Base-by-base conservation (phyloP, 345 rosid species). In the Populus nigra region DNA sequence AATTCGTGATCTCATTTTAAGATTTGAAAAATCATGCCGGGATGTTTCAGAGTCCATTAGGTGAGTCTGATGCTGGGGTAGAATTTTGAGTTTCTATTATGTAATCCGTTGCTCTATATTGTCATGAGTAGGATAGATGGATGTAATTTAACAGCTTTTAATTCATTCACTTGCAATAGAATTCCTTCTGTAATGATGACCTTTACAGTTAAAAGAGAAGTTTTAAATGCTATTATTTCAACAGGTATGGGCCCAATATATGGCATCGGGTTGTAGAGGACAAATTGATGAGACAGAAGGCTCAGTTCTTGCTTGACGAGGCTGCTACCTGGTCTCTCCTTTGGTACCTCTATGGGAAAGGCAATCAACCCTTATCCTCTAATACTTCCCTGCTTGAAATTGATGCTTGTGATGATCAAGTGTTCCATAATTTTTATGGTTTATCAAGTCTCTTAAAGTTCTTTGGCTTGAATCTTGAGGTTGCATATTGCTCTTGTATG, bases 281-380 rank as follows among this genome's bases (percentile, higher is more conserved):
- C 86, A 96, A 92, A 84, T 84, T 93, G 76, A 90, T 91, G 96
- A 90, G 97, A 82, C 99, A 93, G 82, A 96, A 88, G 87, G 97
- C 97, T 87, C 97, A 91, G 79, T 85, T 92, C 76, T 85, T 96
- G 84, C 96, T 93, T 73, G 97, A 94, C 53, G 99, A 96, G 92
- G 98, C 98, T 53, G 98, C 98, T 36, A 86, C 99, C 43, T 96
- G 99, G 99, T 96, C 98, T 65, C 99, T 96, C 73, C 77, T 96
- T 72, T 96, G 99, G 99, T 88, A 88, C 83, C 86, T 96, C 55
- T 96, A 90, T 86, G 99, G 99, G 76, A 96, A 96, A 96, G 96
- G 99, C 83, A 88, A 91, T 79, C 72, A 63, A 80, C 80, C 85
- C 78, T 45, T 82, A 49, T 76, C 81, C 79, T 79, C 29, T 73